Evolutionary conservation across 2,329 filamentous ascomycete genomes (phyloP), one percentile per base, ranked within the genome.

Genomic region (Zymoseptoria pseudotritici): DNA sequence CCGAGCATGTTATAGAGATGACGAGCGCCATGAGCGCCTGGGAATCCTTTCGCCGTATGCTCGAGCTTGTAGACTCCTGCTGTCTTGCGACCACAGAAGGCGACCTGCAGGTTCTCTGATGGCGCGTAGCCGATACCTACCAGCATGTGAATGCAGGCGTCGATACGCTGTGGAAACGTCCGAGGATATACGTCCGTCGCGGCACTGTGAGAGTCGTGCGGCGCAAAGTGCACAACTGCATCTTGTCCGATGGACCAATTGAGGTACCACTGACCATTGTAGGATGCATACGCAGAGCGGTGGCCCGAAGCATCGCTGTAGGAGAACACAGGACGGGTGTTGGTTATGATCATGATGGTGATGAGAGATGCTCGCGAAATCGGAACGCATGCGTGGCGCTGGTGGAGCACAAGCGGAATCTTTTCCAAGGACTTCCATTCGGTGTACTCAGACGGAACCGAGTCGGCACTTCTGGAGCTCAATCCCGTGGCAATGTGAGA

Each of bases 261-360:
- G 9, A 56, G 11, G 24, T 56, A 42, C 54, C 54, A 56, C 21
- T 56, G 54, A 19, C 54, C 54, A 36, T n/a, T 36, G 36, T 54
- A 58, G 6, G 56, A 58, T 8, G 56, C 51, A 20, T 58, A 54
- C 17, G 19, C 56, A 4, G 56, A 50, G 8, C 56, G 51, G 22
- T 53, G 26, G 3, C 56, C 56, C 21, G 56, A 19, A 6, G 51
- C 50, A 29, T 58, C 56, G 56, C 56, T 58, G 52, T 58, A 49
- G n/a, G 53, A 52, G 24, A 58, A 54, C 17, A 54, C 56, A 4
- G 22, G 53, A 6, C 51, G 31, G 13, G 56, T 42, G 20, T 58
- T 58, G 11, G 51, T 58, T 7, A 58, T 7, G n/a, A 51, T 54
- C 11, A 54, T 50, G 31, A 58, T 26, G 6, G 56, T 54, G 6